phyloP scores from a whole-genome alignment of 1,284 basidiomycete genomes.

The Cerrena zonata region DNA sequence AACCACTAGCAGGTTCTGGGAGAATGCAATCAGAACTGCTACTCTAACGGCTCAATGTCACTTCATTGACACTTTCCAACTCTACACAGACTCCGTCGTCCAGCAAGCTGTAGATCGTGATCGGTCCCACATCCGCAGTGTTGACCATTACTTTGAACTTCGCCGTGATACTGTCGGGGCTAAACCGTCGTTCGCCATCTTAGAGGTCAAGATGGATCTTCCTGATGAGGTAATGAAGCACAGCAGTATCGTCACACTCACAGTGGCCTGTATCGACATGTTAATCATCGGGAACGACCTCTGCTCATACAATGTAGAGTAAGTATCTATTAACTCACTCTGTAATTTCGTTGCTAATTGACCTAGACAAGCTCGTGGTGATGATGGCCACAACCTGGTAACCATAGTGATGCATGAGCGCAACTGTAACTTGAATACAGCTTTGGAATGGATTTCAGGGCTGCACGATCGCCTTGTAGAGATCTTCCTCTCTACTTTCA shows the following conservation, averaged over 20 bases:
- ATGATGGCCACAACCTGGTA: slow-evolving; percentile 33
- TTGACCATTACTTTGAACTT: slow-evolving; percentile 28
- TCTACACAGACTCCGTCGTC: slow-evolving; percentile 27
- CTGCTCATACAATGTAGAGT: too few relatives aligned
- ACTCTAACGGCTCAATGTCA: too few relatives aligned
- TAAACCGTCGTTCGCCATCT: slow-evolving; percentile 27
- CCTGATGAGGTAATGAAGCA: slow-evolving; percentile 30
- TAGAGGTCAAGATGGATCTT: slow-evolving; percentile 29
- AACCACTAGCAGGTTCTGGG: slow-evolving; percentile 21
- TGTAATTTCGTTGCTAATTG: slow-evolving; percentile 34
- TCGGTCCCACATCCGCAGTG: slow-evolving; percentile 17
- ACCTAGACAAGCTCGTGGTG: slow-evolving; percentile 32
- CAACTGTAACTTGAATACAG: slow-evolving; percentile 24
- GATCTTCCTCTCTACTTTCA: slow-evolving; percentile 14
- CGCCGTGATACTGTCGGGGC: slow-evolving; percentile 30
- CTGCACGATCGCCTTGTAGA: slow-evolving; percentile 23
- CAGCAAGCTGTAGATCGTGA: slow-evolving; percentile 27
- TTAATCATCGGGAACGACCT: slow-evolving; percentile 24
- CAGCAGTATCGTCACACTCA: slow-evolving; percentile 25
- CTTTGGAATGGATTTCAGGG: slow-evolving; percentile 27
- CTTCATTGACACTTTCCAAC: slow-evolving; percentile 16
- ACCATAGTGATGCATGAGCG: slow-evolving; percentile 26
- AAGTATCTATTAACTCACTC: too few relatives aligned
- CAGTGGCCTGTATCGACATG: slow-evolving; percentile 17
- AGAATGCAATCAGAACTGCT: slow-evolving; percentile 12